A percentile compares a stretch with the other conserved stretches of the same genome.
Evolutionary conservation across 78 protist species (phyloP).

Genomic region (Salpingoeca rosetta): DNA sequence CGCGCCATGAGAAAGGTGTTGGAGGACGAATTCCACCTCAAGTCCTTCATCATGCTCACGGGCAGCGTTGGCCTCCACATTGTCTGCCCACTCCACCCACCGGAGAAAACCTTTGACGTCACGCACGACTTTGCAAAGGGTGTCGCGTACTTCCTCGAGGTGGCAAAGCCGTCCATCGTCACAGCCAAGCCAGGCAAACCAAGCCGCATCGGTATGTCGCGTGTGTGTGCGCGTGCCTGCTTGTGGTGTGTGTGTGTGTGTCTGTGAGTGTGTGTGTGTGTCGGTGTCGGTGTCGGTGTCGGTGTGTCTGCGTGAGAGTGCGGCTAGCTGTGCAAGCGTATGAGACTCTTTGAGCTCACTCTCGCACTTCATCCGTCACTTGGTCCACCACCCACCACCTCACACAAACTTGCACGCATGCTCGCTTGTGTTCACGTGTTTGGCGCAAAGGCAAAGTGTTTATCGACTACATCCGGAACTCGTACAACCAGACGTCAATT

Average conservation of each 20-base stretch:
- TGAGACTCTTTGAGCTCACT: too few relatives aligned
- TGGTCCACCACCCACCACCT: too few relatives aligned
- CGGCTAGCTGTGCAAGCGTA: too few relatives aligned
- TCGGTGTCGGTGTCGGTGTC: too few relatives aligned
- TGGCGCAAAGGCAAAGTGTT: neutral
- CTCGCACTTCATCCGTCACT: too few relatives aligned
- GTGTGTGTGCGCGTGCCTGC: neutral
- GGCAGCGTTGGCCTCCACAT: neutral
- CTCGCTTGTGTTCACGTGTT: neutral
- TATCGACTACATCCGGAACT: neutral
- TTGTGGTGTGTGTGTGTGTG: too few relatives aligned
- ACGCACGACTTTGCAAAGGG: neutral
- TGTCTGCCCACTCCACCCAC: neutral
- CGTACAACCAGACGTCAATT: neutral
- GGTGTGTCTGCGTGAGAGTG: too few relatives aligned
- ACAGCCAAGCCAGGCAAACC: neutral
- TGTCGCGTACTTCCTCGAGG: neutral
- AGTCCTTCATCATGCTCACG: neutral
- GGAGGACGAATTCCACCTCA: neutral
- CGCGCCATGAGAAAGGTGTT: neutral
- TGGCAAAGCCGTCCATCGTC: neutral
- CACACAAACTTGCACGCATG: neutral
- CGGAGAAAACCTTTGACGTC: neutral
- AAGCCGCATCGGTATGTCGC: neutral
- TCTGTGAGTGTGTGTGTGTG: too few relatives aligned